Base-by-base conservation (phyloP, 169 alveolate genomes). In the Besnoitia besnoiti region DNA sequence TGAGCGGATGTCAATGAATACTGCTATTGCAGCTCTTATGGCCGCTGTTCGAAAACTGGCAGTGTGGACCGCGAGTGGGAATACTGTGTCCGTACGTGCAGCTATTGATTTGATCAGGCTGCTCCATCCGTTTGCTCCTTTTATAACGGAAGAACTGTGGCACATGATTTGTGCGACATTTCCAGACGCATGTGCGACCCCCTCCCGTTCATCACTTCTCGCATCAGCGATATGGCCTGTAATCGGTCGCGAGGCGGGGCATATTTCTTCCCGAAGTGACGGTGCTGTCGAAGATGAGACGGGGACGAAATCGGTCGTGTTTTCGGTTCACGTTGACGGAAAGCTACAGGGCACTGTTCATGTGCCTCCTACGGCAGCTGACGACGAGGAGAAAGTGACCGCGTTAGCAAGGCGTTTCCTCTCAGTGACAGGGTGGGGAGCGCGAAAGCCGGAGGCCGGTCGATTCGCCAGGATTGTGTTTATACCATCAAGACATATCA, bases 61-160 rank as follows among this genome's bases (percentile, higher is more conserved):
- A 61, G 87, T 40, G 51, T 94, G 95, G 97, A 87, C 91, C 44
- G 85, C 55, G 75, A 95, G 93, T 5, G 67, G 94, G 77, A 93
- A 90, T 35, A 84, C 89, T 24, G 27, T 90, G 39, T 90, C 93
- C 14, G 93, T 90, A 0, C 8, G 62, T 47, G 4, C 88, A 27
- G 96, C 95, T 37, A 40, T 92, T 37, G 91, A 42, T 16, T 89
- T 95, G 42, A 89, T 96, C 39, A 91, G 87, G 80, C 89, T 95
- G 90, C 94, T 96, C 76, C 94, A 94, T 59, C 98, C 98, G 19
- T 95, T 96, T 51, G 97, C 97, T 5, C 98, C 98, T n/a, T 97
- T 96, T 85, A 75, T 96, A 46, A 94, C 97, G 47, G 98, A 96
- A 77, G 97, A 96, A 51, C 92, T 96, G 49, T 96, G 97, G 97